phyloP scores from a whole-genome alignment of 345 rosid species.

The Kernera saxatilis region DNA sequence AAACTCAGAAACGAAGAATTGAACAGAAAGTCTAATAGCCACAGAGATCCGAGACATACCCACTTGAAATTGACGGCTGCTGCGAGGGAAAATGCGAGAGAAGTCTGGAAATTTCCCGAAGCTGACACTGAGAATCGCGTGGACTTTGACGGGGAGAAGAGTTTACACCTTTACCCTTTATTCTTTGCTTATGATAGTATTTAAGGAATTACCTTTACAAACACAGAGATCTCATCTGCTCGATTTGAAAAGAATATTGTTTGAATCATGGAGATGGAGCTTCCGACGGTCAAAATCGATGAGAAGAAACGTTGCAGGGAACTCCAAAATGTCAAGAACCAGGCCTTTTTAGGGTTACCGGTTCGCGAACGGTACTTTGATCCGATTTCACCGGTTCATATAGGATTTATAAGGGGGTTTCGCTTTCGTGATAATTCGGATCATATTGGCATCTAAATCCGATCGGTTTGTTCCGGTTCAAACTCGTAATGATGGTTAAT shows the following conservation, averaged over 20 bases:
- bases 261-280: background rate
- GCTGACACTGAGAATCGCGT: slow-evolving; percentile 11
- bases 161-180: background rate
- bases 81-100: background rate
- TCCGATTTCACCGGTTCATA: background rate
- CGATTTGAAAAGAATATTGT: background rate
- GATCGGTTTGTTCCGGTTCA: background rate
- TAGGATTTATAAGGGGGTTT: background rate
- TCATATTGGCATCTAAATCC: background rate
- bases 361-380: background rate
- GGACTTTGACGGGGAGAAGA: slow-evolving; percentile 18
- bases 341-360: background rate
- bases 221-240: slow-evolving; percentile 1
- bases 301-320: background rate
- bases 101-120: background rate
- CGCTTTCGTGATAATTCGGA: background rate
- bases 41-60: slow-evolving; percentile 23
- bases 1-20: background rate
- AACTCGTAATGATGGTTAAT: background rate
- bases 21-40: background rate
- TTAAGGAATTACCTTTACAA: background rate
- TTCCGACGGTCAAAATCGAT: slow-evolving; percentile 12
- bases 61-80: background rate
- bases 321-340: slow-evolving; percentile 4
- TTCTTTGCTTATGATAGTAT: background rate